Base-by-base conservation (phyloP, 2,329 filamentous ascomycete genomes). In the Aspergillus felis region DNA sequence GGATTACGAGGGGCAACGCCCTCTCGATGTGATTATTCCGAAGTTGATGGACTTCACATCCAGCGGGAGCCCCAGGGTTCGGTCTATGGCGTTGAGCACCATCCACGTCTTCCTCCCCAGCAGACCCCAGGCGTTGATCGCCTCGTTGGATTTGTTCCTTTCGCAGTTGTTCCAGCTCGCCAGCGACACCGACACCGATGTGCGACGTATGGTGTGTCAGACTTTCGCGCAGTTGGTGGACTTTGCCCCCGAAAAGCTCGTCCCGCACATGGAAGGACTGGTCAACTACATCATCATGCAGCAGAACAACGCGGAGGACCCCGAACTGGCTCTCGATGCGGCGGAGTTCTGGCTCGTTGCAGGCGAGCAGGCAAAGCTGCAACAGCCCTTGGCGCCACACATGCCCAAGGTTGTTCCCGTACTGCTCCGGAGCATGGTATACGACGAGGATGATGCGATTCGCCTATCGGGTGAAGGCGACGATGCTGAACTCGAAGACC, bases 301-400 rank as follows among this genome's bases (percentile, higher is more conserved):
- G 72, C 94, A 99, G 74, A 86, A 88, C 73, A 88, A 87, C 61
- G 76, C 78, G 25, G 87, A 92, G 27, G 92, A 97, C 63, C 88
- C 92, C 55, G 92, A 97, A 46, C 81, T 99, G 57, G 92, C 93
- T 41, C 87, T 95, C 63, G 94, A 99, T 72, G 94, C 94, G 8
- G 92, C 94, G 4, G 94, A 99, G 74, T 99, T 99, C 71, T 99
- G 95, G 92, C 84, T 99, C 48, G 91, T 91, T 42, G 87, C 96
- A 22, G 92, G 92, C 59, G 94, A 97, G 72, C 91, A 96, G 70
- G 84, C 90, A 46, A 84, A 88, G 58, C 78, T 97, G 54, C 91
- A 91, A 78, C 83, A 86, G 64, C 83, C 86, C 0, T 80, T 99
- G 49, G 86, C 83, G 8, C 92, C 92, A 0, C 90, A 90, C 70